Percentiles rank a stretch among this genome's conserved stretches.
phyloP scores from a whole-genome alignment of 108 stramenopile species.

The Pseudonitzschia pungens region DNA sequence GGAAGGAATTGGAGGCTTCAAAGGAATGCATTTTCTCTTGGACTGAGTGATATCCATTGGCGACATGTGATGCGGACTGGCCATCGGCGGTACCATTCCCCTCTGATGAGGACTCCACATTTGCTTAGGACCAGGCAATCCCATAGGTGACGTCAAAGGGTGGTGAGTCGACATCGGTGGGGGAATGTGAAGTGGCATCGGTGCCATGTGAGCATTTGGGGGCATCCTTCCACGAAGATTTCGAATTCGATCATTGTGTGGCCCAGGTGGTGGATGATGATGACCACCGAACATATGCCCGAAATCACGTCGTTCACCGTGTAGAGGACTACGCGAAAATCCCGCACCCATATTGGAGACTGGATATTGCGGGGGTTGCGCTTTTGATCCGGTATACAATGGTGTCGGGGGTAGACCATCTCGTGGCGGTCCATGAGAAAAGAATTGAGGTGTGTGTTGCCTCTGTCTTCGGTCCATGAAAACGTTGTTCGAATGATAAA shows the following conservation, averaged over 20 bases:
- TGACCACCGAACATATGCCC: constrained; percentile 26
- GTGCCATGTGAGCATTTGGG: constrained; percentile 54
- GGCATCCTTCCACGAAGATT: constrained; percentile 77
- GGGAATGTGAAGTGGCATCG: constrained; percentile 67
- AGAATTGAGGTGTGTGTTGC: constrained; percentile 8
- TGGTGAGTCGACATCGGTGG: constrained; percentile 71
- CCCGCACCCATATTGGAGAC: constrained; percentile 27
- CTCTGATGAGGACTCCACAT: constrained; percentile 57
- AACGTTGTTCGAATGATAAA: constrained; percentile 31
- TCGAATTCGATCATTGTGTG: constrained; percentile 62
- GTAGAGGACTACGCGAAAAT: constrained; percentile 50
- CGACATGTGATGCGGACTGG: constrained; percentile 49
- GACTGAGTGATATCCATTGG: constrained; percentile 62
- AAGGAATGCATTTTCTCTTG: constrained; percentile 76
- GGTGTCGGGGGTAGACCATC: constrained; percentile 44
- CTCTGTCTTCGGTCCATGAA: constrained; percentile 18
- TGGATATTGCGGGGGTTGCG: constrained; percentile 33
- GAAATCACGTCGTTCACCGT: constrained; percentile 35
- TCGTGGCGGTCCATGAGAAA: constrained; percentile 23
- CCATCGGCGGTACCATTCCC: constrained; percentile 37
- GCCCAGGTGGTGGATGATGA: constrained; percentile 42
- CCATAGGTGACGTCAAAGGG: constrained; percentile 76
- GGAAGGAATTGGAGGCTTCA: constrained; percentile 79
- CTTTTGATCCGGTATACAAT: constrained; percentile 36
- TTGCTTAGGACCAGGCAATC: constrained; percentile 29